phyloP scores from a whole-genome alignment of 1,284 basidiomycete genomes.

The Leccinum angustisporum region DNA sequence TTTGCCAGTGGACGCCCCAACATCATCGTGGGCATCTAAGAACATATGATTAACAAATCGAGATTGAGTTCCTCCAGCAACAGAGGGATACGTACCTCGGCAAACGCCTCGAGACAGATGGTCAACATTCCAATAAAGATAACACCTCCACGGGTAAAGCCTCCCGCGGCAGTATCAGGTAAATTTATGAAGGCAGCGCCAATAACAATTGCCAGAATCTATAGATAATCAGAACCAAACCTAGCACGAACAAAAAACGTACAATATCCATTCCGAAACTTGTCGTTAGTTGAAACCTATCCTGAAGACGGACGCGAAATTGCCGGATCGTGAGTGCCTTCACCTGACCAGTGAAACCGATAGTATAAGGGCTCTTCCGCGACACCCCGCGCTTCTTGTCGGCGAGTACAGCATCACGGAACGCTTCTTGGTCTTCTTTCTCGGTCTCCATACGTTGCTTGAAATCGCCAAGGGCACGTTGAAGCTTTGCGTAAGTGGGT shows the following conservation, averaged over 20 bases:
- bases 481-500: conserved; percentile 48
- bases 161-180: conserved; percentile 72
- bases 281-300: conserved; percentile 79
- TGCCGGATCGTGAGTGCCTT: conserved; percentile 72
- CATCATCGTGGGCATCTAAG: conserved; percentile 66
- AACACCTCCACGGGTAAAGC: conserved; percentile 85
- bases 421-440: conserved; percentile 69
- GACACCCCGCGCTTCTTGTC: conserved; percentile 85
- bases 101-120: conserved; percentile 76
- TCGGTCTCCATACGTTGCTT: conserved; percentile 63
- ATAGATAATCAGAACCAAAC: conserved; percentile 4
- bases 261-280: conserved; percentile 61
- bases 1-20: conserved; percentile 72
- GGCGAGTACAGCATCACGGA: conserved; percentile 72
- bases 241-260: conserved; percentile 17
- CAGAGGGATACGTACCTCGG: conserved; percentile 50
- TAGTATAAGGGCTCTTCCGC: conserved; percentile 85
- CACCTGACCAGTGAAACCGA: conserved; percentile 77
- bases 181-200: conserved; percentile 77
- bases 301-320: conserved; percentile 76
- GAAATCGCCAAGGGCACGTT: conserved; percentile 60
- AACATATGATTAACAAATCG: not conserved
- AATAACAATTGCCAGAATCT: conserved; percentile 66
- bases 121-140: conserved; percentile 77
- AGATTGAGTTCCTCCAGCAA: not conserved